Conservation (phyloP, 306 rosid genomes). For the Acacia crassicarpa region DNA sequence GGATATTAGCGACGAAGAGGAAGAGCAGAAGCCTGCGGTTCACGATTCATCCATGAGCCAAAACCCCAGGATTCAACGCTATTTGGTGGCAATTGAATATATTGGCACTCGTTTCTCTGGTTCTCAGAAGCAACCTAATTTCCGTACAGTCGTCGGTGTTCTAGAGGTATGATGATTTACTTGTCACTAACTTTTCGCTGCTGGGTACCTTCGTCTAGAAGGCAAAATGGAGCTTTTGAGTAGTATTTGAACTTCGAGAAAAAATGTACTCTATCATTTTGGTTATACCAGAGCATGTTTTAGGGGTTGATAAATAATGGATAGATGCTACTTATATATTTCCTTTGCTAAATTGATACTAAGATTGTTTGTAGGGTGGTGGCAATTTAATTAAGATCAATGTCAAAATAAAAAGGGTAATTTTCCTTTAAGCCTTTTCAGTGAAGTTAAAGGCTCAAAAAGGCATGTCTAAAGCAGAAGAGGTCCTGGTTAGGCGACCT, state of each 20-base stretch:
- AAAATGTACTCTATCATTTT: neutral
- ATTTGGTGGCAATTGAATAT: constrained; percentile 80
- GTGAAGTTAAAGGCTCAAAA: neutral
- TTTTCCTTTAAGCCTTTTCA: neutral
- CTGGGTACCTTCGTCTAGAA: neutral
- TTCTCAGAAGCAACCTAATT: constrained; percentile 78
- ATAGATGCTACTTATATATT: neutral
- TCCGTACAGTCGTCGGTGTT: constrained; percentile 84
- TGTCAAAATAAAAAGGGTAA: neutral
- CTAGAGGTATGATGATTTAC: constrained; percentile 53
- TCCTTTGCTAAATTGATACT: neutral
- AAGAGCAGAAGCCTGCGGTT: neutral
- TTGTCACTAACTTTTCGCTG: neutral
- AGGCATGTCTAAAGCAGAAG: neutral
- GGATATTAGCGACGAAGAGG: constrained; percentile 22
- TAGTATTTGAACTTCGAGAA: neutral
- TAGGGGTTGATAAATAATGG: neutral
- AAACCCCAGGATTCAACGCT: constrained; percentile 63
- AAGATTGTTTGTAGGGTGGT: neutral
- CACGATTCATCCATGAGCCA: constrained; percentile 42
- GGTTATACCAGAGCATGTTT: neutral
- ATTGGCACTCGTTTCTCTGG: constrained; percentile 88
- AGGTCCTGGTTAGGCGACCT: neutral
- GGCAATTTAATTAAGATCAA: neutral
- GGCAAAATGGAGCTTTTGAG: neutral